Conservation (phyloP, 371 early-diverging fungal genomes). For the Rhizopus microsporus region DNA sequence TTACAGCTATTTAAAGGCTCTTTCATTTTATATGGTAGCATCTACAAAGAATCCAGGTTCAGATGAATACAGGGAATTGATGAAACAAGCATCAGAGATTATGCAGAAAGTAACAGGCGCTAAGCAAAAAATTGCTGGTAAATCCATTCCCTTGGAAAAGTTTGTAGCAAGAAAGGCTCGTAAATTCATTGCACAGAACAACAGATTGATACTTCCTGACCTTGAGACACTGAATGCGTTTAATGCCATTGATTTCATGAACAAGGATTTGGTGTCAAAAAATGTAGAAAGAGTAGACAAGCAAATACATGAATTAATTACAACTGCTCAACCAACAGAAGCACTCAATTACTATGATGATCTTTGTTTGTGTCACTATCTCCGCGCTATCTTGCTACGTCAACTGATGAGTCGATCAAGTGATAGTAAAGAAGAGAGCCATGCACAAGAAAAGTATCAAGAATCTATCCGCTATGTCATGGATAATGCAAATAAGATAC, state of each 20-base stretch:
- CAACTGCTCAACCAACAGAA: slow-evolving; percentile 27
- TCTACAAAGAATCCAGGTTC: slow-evolving; percentile 2
- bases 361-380: slow-evolving; percentile 61
- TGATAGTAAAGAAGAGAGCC: background rate
- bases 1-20: slow-evolving; percentile 66
- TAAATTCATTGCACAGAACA: slow-evolving; percentile 64
- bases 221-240: slow-evolving; percentile 71
- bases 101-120: slow-evolving; percentile 62
- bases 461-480: slow-evolving; percentile 29
- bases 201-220: slow-evolving; percentile 63
- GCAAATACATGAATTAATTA: slow-evolving; percentile 36
- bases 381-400: slow-evolving; percentile 47
- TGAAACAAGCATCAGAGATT: slow-evolving; percentile 30
- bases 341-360: slow-evolving; percentile 56
- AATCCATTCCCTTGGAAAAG: slow-evolving; percentile 80
- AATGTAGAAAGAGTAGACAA: slow-evolving; percentile 48
- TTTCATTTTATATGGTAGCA: slow-evolving; percentile 46
- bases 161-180: slow-evolving; percentile 74
- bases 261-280: slow-evolving; percentile 37
- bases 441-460: slow-evolving; percentile 20
- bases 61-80: slow-evolving; percentile 10
- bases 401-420: slow-evolving; percentile 15
- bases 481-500: slow-evolving; percentile 38
- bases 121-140: slow-evolving; percentile 76
- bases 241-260: slow-evolving; percentile 65